phyloP scores from a whole-genome alignment of 1,139 yeast genomes.

The Hansenula sp. region DNA sequence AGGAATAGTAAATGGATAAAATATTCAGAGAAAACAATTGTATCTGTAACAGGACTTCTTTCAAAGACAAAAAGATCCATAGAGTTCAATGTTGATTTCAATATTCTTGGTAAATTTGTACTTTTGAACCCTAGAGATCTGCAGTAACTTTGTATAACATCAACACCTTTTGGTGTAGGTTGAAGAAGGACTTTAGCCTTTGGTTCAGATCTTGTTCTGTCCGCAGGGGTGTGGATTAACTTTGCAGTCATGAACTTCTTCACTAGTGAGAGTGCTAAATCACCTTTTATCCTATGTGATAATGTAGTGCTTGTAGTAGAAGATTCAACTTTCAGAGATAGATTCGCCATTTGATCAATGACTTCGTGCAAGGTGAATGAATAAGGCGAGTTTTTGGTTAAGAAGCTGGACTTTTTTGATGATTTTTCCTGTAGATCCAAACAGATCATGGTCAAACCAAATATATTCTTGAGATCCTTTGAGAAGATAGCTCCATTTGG shows the following conservation, averaged over 20 bases:
- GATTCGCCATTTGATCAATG: slow-evolving; percentile 41
- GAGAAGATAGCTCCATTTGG: slow-evolving; percentile 50
- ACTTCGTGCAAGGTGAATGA: slow-evolving; percentile 56
- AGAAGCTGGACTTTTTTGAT: slow-evolving; percentile 20
- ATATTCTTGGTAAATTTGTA: slow-evolving; percentile 37
- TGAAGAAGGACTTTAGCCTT: slow-evolving; percentile 49
- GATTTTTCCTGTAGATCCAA: slow-evolving; percentile 36
- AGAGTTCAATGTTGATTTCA: slow-evolving; percentile 58
- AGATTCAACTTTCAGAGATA: slow-evolving; percentile 46
- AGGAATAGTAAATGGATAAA: slow-evolving; percentile 64
- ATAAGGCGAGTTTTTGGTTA: slow-evolving; percentile 36
- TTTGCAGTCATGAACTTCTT: slow-evolving; percentile 60
- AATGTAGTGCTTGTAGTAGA: slow-evolving; percentile 53
- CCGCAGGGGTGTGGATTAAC: slow-evolving; percentile 72
- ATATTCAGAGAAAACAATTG: slow-evolving; percentile 60
- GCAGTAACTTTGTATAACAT: slow-evolving; percentile 61
- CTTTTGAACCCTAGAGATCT: slow-evolving; percentile 49
- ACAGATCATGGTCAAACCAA: slow-evolving; percentile 46
- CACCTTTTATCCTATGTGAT: slow-evolving; percentile 53
- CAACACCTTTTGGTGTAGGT: slow-evolving; percentile 91
- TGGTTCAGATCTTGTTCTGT: slow-evolving; percentile 55
- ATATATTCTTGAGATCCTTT: slow-evolving; percentile 56
- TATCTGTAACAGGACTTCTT: slow-evolving; percentile 56
- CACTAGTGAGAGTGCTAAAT: slow-evolving; percentile 48
- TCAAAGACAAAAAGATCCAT: slow-evolving; percentile 72